Evolutionary conservation across 306 rosid species (phyloP), one percentile per base, ranked within the genome.

Genomic region (Mucuna pruriens): DNA sequence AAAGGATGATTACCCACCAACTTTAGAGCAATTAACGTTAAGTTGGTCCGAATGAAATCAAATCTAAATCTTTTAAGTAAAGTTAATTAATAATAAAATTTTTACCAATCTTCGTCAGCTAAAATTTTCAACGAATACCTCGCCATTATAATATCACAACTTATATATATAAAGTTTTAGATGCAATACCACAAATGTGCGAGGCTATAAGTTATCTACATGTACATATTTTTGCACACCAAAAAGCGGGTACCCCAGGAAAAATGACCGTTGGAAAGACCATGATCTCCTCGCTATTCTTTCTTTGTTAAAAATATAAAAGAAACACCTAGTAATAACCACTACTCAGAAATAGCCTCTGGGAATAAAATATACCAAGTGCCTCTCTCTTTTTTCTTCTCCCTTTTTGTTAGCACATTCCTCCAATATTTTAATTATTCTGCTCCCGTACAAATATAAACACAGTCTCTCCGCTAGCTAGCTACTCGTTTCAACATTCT

Each of bases 221-320:
- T 48, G 70, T 79, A 55, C 77, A 10, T 40, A 2, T 31, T 67
- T 6, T 49, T 40, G 44, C 82, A 54, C 80, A 54, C 80, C 76
- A 7, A 48, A 26, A 71, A 17, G 71, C 33, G 26, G 58, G 46
- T 15, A 49, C 9, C 36, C 45, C 20, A 4, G 54, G 42, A 84
- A 83, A 88, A 75, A 77, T 80, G 91, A 88, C 94, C 97, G 94
- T 92, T 92, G 80, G 87, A 76, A 73, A 60, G 13, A 38, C 72
- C 72, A 10, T 16, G 2, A 16, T 58, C 54, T 25, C 1, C 23
- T 34, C 16, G 20, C 6, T 66, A 15, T 23, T n/a, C 58, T 9
- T 61, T 38, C 58, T 34, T n/a, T n/a, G n/a, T n/a, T 60, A 55
- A 66, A 71, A 9, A 29, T 15, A 31, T 6, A 57, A 13, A 60